These are phyloP conservation scores for Uronychia binucleata DNA, from an alignment of 73 alveolate genomes.

Conservation along the genomic window DNA sequence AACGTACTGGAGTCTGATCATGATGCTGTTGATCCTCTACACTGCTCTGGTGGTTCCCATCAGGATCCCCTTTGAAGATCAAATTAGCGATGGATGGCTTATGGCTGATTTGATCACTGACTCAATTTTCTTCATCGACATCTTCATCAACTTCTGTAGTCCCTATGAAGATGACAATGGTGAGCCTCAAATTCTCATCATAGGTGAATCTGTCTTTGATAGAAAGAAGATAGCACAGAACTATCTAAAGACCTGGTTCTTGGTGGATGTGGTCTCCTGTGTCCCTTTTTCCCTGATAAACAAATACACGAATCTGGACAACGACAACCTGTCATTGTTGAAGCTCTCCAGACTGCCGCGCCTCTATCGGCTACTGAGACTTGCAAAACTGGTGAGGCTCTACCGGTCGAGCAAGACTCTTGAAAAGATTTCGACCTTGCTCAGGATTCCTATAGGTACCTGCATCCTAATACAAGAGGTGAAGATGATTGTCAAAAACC, in stretches of 20 bases:
- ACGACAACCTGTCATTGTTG: conserved; percentile 22
- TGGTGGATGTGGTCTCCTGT: conserved; percentile 27
- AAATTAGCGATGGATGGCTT: conserved; percentile 31
- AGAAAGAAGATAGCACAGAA: conserved; percentile 24
- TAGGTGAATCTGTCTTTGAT: conserved; percentile 10
- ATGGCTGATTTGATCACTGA: conserved; percentile 28
- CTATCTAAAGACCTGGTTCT: conserved; percentile 21
- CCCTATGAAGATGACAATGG: conserved; percentile 58
- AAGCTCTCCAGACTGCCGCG: conserved; percentile 54
- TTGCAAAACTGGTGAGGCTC: conserved; percentile 34
- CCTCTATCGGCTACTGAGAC: conserved; percentile 44
- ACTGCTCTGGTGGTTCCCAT: conserved; percentile 47
- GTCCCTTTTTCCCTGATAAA: conserved; percentile 45
- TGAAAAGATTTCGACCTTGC: conserved; percentile 12
- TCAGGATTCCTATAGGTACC: conserved; percentile 43
- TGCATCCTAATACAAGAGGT: too few relatives aligned
- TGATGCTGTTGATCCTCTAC: conserved; percentile 27
- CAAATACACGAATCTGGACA: background rate
- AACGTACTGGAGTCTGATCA: conserved; percentile 7
- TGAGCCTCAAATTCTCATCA: background rate
- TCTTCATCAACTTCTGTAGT: conserved; percentile 34
- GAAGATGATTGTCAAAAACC: conserved; percentile 24
- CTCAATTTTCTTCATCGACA: conserved; percentile 27
- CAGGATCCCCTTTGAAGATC: conserved; percentile 69
- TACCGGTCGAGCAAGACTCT: conserved; percentile 26